These are phyloP conservation scores for Aspergillus taichungensis DNA, from an alignment of 495 filamentous ascomycete species.

Conservation along the genomic window DNA sequence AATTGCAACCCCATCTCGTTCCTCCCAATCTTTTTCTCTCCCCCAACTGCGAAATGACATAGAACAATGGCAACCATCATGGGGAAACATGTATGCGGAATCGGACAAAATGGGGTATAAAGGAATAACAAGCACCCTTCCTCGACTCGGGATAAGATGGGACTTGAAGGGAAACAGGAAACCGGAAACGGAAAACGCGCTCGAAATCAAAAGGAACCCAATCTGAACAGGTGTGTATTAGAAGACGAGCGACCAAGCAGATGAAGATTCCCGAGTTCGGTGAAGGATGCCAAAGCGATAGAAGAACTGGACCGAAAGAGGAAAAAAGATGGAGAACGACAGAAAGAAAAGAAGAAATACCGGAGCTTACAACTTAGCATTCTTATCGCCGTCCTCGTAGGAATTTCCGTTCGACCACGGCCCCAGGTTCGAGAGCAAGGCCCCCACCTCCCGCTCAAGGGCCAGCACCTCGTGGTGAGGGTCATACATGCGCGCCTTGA, in stretches of 20 bases:
- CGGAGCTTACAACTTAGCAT: conserved; percentile 33
- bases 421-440: conserved; percentile 36
- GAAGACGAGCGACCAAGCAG: conserved; percentile 4
- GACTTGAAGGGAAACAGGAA: conserved; percentile 3
- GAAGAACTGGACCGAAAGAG: neutral
- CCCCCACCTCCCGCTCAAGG: conserved; percentile 44
- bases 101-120: conserved; percentile 14
- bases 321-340: conserved; percentile 1
- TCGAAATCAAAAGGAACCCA: conserved; percentile 21
- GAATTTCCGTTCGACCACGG: conserved; percentile 21
- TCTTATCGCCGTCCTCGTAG: conserved; percentile 28
- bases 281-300: neutral
- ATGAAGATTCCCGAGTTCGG: conserved; percentile 2
- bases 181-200: conserved; percentile 18
- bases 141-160: neutral
- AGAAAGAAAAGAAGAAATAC: conserved; percentile 6
- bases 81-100: conserved; percentile 5
- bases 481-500: conserved; percentile 76
- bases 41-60: conserved; percentile 4
- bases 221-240: conserved; percentile 12
- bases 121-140: conserved; percentile 15
- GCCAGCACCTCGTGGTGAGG: conserved; percentile 56
- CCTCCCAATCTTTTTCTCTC: neutral
- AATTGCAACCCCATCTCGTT: no score
- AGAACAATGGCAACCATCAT: conserved; percentile 9